Percentiles rank a stretch among this genome's conserved stretches.
Conservation (phyloP, 1,284 basidiomycete genomes). For the Tilletia horrida region DNA sequence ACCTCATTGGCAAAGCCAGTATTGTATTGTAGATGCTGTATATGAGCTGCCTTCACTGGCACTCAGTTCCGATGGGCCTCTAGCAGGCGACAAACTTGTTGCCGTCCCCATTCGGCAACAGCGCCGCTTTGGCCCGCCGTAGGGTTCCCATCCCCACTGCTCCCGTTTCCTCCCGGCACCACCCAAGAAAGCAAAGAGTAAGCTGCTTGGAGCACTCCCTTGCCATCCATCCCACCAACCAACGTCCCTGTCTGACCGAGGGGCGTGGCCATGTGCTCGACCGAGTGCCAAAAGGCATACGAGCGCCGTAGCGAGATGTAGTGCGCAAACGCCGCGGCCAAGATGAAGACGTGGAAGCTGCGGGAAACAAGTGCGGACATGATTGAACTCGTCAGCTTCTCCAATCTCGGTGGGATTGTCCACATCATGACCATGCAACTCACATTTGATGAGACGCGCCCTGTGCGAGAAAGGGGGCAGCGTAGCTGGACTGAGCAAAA, state of each 20-base stretch:
- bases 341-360: slow-evolving; percentile 73
- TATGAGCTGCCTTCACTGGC: too few relatives aligned
- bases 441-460: slow-evolving; percentile 46
- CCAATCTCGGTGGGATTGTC: neutral
- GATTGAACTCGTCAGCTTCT: neutral
- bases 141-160: neutral
- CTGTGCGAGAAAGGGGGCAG: neutral
- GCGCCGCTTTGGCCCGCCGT: too few relatives aligned
- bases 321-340: slow-evolving; percentile 73
- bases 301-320: slow-evolving; percentile 58
- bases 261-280: slow-evolving; percentile 26
- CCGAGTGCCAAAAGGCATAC: slow-evolving; percentile 51
- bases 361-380: neutral
- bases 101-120: neutral
- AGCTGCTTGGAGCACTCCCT: too few relatives aligned
- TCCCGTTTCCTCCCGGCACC: neutral
- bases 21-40: neutral
- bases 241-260: neutral
- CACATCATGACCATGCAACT: neutral
- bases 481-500: neutral
- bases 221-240: neutral
- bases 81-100: neutral
- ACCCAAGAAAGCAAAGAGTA: too few relatives aligned
- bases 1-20: neutral
- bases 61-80: slow-evolving; percentile 13